A percentile compares a stretch with the other conserved stretches of the same genome.
Evolutionary conservation across 1,139 yeast species (phyloP).

Genomic region (Hemisphaericaspora subhashii): DNA sequence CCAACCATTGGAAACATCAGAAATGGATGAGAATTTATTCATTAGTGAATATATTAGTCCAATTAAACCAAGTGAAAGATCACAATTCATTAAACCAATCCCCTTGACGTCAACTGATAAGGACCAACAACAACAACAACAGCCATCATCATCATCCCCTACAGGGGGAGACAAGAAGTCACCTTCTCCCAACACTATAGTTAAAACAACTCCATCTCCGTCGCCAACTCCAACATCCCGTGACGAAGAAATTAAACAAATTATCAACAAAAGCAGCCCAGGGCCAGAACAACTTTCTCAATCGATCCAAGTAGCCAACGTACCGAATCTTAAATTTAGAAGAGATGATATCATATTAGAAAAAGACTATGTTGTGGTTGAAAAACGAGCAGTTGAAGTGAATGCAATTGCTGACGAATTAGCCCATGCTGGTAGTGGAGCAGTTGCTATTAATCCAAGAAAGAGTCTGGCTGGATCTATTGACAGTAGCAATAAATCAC

Average conservation of each 20-base stretch:
- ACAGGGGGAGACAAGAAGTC: slow-evolving; percentile 1
- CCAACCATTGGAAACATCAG: slow-evolving; percentile 64
- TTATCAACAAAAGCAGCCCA: slow-evolving; percentile 46
- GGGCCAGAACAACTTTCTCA: slow-evolving; percentile 33
- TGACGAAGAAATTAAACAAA: slow-evolving; percentile 47
- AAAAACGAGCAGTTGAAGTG: slow-evolving; percentile 90
- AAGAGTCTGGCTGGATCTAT: slow-evolving; percentile 15
- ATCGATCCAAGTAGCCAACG: slow-evolving; percentile 16
- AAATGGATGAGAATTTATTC: slow-evolving; percentile 74
- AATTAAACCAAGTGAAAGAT: slow-evolving; percentile 22
- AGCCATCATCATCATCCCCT: not conserved
- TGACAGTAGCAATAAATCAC: slow-evolving; percentile 13
- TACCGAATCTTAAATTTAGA: slow-evolving; percentile 17
- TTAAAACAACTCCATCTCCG: not conserved
- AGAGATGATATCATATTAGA: slow-evolving; percentile 56
- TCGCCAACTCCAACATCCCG: slow-evolving; percentile 19
- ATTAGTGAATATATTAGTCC: slow-evolving; percentile 74
- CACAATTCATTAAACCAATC: slow-evolving; percentile 20
- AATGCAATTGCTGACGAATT: slow-evolving; percentile 93
- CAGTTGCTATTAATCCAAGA: slow-evolving; percentile 39
- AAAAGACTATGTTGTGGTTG: slow-evolving; percentile 90
- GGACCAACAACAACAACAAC: slow-evolving; percentile 3
- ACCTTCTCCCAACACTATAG: not conserved
- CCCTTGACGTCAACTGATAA: slow-evolving; percentile 7
- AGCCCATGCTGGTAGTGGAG: slow-evolving; percentile 65